Conservation (phyloP, 2,329 filamentous ascomycete species). For the Colletotrichum costaricense region DNA sequence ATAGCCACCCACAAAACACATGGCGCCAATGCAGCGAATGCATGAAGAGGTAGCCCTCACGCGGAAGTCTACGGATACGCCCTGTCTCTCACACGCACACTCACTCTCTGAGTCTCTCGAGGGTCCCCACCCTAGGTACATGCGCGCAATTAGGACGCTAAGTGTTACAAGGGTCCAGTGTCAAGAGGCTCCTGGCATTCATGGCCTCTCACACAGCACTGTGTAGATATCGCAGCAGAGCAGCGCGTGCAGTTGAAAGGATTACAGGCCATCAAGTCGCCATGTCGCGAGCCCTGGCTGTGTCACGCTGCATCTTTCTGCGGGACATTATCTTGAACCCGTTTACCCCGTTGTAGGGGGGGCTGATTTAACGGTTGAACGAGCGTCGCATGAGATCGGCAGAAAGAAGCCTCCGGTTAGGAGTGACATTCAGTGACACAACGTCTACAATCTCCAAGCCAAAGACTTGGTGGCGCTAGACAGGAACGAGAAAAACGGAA, state of each 20-base stretch:
- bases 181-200: constrained; percentile 16
- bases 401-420: neutral
- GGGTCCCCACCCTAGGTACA: neutral
- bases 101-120: neutral
- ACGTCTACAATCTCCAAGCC: neutral
- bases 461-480: neutral
- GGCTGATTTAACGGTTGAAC: neutral
- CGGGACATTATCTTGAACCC: neutral
- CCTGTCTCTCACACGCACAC: no score
- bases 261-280: neutral
- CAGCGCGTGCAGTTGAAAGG: neutral
- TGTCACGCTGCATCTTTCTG: neutral
- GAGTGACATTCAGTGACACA: neutral
- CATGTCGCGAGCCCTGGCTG: neutral
- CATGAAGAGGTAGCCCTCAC: constrained; percentile 4
- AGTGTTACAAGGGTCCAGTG: constrained; percentile 1
- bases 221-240: neutral
- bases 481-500: neutral
- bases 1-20: constrained; percentile 11
- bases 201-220: neutral
- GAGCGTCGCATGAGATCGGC: neutral
- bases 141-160: constrained; percentile 10
- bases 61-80: neutral
- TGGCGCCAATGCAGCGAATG: constrained; percentile 16
- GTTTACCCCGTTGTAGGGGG: neutral